Evolutionary conservation across 2,329 filamentous ascomycete species (phyloP), one percentile per base, ranked within the genome.

Genomic region (Curvularia eragrostidis): DNA sequence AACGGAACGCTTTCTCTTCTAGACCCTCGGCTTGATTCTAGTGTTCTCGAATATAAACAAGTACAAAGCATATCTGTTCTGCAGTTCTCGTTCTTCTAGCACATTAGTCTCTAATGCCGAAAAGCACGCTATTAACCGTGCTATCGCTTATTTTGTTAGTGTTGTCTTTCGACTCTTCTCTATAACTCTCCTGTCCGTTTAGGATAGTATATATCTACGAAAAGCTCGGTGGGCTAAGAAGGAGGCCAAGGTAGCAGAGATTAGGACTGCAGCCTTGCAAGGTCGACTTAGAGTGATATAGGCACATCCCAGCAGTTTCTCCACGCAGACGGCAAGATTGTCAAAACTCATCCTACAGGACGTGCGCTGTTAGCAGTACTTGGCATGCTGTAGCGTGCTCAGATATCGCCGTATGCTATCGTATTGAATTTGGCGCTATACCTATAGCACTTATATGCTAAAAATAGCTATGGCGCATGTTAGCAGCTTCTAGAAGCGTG

Each of bases 101-200:
- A n/a, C 38, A 21, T 12, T 23, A 41, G 18, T 9, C 15, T 21
- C 15, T 41, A 12, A 36, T 36, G 34, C 12, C 34, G 8, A 36
- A 7, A 36, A 36, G 34, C 34, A 15, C 12, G 34, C 34, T 15
- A 15, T 7, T 7, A 36, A 7, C 6, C 34, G 12, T 15, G 34
- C 6, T 51, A 21, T 51, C 34, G 36, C 34, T 15, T 4, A n/a
- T 51, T 51, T 36, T 42, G 19, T 30, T 15, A 30, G 15, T n/a
- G 36, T 28, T 18, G 34, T 34, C 1, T 10, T 24, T 32, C 13
- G 12, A 58, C 56, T 53, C 56, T 57, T 34, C 18, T 50, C 42
- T 44, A 24, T 43, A 23, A 60, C 24, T 44, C 56, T 55, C 53
- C 32, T 63, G 30, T 59, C 54, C 5, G 21, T 58, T 54, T 24